Evolutionary conservation across 192 early-diverging fungal species (phyloP).

Genomic region (Linnemannia elongata): DNA sequence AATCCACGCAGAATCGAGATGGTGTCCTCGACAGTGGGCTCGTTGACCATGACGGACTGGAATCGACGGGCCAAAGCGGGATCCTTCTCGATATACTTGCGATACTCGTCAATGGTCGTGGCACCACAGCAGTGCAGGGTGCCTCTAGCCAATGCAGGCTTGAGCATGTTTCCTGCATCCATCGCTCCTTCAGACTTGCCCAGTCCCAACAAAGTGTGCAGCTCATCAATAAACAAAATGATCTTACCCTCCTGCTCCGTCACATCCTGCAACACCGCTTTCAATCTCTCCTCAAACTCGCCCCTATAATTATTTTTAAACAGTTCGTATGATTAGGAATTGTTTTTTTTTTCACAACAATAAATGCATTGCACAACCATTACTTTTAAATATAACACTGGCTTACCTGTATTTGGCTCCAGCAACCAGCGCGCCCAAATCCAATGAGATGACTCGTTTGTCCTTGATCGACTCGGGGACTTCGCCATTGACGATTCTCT

Average conservation of each 20-base stretch:
- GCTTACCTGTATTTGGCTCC: conserved; percentile 80
- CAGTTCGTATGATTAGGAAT: too few relatives aligned
- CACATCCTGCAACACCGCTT: conserved; percentile 80
- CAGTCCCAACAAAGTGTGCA: conserved; percentile 81
- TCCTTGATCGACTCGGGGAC: conserved; percentile 85
- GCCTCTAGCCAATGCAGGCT: conserved; percentile 84
- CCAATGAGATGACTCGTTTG: conserved; percentile 78
- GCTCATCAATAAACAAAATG: conserved; percentile 86
- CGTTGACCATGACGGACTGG: conserved; percentile 79
- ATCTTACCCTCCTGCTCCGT: conserved; percentile 78
- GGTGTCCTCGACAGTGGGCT: conserved; percentile 78
- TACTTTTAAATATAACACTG: too few relatives aligned
- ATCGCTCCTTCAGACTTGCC: conserved; percentile 84
- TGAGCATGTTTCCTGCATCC: conserved; percentile 86
- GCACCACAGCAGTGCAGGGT: conserved; percentile 81
- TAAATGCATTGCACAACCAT: too few relatives aligned
- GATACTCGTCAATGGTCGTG: conserved; percentile 85
- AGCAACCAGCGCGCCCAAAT: conserved; percentile 76
- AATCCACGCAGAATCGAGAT: conserved; percentile 84
- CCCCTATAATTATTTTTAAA: conserved; percentile 59
- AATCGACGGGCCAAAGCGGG: conserved; percentile 84
- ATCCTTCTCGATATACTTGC: conserved; percentile 83
- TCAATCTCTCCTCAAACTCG: conserved; percentile 88
- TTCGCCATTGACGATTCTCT: conserved; percentile 81
- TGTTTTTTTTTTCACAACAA: too few relatives aligned